Conservation (phyloP, 164 flowering plant genomes). For the Santalum album region DNA sequence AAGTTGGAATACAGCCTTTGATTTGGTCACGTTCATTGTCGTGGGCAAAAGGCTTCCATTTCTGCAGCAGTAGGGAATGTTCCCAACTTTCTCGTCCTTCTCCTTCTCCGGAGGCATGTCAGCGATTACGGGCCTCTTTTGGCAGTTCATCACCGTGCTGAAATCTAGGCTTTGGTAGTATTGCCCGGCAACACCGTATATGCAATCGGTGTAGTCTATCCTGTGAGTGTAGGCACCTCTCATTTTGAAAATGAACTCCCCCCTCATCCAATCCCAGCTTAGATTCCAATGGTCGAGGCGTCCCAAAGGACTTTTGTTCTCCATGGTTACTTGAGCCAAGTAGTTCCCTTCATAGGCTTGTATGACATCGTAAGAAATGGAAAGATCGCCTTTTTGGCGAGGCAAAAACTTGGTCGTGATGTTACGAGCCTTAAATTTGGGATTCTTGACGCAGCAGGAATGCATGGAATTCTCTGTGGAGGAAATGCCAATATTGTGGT, state of each 20-base stretch:
- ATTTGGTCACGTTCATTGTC: not conserved
- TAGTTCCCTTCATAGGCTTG: not conserved
- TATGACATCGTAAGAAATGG: not conserved
- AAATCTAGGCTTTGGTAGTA: conserved; percentile 4
- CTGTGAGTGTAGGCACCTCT: conserved; percentile 1
- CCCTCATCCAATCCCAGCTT: conserved; percentile 1
- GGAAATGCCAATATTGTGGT: not conserved
- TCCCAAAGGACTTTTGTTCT: not conserved
- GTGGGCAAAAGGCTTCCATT: not conserved
- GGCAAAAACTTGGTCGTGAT: not conserved
- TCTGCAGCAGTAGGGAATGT: not conserved
- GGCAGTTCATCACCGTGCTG: not conserved
- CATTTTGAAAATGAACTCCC: not conserved
- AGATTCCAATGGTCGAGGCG: not conserved
- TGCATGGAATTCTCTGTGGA: not conserved
- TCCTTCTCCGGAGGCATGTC: conserved; percentile 2
- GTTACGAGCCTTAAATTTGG: not conserved
- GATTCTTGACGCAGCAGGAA: not conserved
- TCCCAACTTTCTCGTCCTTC: not conserved
- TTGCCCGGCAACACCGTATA: not conserved
- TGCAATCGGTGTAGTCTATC: not conserved
- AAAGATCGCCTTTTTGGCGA: not conserved
- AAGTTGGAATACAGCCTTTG: not conserved
- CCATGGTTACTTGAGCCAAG: not conserved
- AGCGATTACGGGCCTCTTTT: not conserved